phyloP scores from a whole-genome alignment of 2,329 filamentous ascomycete species.

The Sporothrix humicola region DNA sequence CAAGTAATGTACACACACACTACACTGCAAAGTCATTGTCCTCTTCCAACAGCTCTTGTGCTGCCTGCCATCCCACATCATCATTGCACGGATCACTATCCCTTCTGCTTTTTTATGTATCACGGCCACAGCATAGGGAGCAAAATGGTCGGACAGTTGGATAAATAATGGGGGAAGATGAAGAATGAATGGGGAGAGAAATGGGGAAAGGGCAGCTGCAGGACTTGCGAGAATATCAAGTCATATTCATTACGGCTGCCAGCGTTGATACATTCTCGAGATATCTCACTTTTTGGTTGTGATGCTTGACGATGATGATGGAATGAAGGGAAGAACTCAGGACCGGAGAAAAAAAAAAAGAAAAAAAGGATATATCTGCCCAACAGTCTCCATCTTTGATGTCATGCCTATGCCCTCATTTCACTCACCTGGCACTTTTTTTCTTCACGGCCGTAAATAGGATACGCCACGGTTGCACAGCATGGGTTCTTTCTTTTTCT shows the following conservation, averaged over 20 bases:
- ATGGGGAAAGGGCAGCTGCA: background rate
- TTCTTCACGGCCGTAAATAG: conserved; percentile 25
- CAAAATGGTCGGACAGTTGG: background rate
- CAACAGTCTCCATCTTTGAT: background rate
- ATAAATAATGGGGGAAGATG: background rate
- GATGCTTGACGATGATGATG: background rate
- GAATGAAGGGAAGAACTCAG: background rate
- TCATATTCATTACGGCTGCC: too few relatives aligned
- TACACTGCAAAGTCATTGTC: background rate
- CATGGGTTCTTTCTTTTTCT: background rate
- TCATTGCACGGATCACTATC: background rate
- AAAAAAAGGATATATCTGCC: background rate
- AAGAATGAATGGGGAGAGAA: background rate
- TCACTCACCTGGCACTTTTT: background rate
- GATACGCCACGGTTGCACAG: conserved; percentile 9
- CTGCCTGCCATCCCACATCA: conserved; percentile 9
- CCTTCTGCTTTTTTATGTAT: background rate
- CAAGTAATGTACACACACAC: background rate
- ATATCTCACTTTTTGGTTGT: background rate
- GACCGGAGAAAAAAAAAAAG: too few relatives aligned
- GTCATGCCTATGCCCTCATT: background rate
- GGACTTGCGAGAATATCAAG: background rate
- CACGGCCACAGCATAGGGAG: conserved; percentile 7
- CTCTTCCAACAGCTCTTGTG: background rate
- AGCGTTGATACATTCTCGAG: too few relatives aligned